Evolutionary conservation across 2,329 filamentous ascomycete species (phyloP).

Genomic region (Mycosphaerella sp.): DNA sequence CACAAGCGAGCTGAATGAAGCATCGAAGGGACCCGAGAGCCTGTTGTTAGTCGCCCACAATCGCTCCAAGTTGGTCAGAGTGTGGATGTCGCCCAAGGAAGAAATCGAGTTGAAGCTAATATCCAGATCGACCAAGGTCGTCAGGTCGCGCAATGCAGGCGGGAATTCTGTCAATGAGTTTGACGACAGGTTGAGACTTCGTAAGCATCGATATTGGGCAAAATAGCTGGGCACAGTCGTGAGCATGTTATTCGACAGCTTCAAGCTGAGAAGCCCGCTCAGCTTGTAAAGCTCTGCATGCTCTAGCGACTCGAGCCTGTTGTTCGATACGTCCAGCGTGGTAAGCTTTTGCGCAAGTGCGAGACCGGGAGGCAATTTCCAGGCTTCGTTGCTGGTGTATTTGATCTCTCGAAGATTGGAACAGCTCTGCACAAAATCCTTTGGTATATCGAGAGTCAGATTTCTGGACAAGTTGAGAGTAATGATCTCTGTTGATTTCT

Average conservation of each 20-base stretch:
- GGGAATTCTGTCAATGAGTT: slow-evolving; percentile 86
- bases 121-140: slow-evolving; percentile 82
- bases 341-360: slow-evolving; percentile 74
- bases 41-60: slow-evolving; percentile 96
- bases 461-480: slow-evolving; percentile 92
- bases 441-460: slow-evolving; percentile 82
- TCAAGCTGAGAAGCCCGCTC: slow-evolving; percentile 74
- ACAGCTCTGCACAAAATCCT: slow-evolving; percentile 94
- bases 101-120: slow-evolving; percentile 93
- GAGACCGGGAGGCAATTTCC: slow-evolving; percentile 76
- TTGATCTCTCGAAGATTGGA: slow-evolving; percentile 90
- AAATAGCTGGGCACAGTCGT: slow-evolving; percentile 75
- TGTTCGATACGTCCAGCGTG: slow-evolving; percentile 91
- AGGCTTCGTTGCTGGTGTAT: slow-evolving; percentile 88
- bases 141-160: slow-evolving; percentile 72
- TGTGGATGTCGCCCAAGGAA: slow-evolving; percentile 70
- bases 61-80: slow-evolving; percentile 72
- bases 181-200: slow-evolving; percentile 85
- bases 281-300: slow-evolving; percentile 74
- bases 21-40: slow-evolving; percentile 65
- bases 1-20: slow-evolving; percentile 60
- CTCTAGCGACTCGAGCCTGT: slow-evolving; percentile 78
- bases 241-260: slow-evolving; percentile 87
- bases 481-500: slow-evolving; percentile 85
- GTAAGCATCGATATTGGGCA: slow-evolving; percentile 66